A percentile compares a stretch with the other conserved stretches of the same genome.
These are phyloP conservation scores for Larix sibirica DNA, from an alignment of 83 land plant species.

Conservation along the genomic window DNA sequence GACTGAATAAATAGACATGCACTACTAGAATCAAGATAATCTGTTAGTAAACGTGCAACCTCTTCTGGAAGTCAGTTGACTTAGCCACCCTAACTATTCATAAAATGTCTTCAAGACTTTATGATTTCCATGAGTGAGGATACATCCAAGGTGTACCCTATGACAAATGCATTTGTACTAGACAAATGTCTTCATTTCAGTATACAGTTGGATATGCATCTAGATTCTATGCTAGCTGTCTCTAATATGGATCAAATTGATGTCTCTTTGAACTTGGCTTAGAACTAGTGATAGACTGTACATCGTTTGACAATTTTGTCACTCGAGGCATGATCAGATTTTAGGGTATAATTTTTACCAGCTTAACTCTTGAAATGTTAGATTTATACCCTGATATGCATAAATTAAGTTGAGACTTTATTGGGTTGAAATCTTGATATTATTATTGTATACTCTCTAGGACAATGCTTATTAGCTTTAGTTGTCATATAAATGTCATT, in stretches of 20 bases:
- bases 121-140: neutral
- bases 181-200: neutral
- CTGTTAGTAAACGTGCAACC: neutral
- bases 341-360: neutral
- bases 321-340: neutral
- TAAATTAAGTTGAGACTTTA: neutral
- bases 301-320: neutral
- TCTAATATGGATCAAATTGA: neutral
- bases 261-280: neutral
- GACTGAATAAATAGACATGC: no score
- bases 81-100: neutral
- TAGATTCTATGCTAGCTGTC: neutral
- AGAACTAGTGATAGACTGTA: neutral
- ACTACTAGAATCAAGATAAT: no score
- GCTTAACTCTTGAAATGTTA: neutral
- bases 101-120: neutral
- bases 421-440: neutral
- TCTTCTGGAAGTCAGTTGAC: neutral
- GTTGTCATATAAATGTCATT: neutral
- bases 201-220: neutral
- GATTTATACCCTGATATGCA: neutral
- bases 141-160: neutral
- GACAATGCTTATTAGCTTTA: neutral
- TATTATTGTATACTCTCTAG: neutral
- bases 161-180: neutral